A percentile compares a stretch with the other conserved stretches of the same genome.
These are phyloP conservation scores for Heracleum sosnowskyi DNA, from an alignment of 129 eudicot genomes.

Conservation along the genomic window DNA sequence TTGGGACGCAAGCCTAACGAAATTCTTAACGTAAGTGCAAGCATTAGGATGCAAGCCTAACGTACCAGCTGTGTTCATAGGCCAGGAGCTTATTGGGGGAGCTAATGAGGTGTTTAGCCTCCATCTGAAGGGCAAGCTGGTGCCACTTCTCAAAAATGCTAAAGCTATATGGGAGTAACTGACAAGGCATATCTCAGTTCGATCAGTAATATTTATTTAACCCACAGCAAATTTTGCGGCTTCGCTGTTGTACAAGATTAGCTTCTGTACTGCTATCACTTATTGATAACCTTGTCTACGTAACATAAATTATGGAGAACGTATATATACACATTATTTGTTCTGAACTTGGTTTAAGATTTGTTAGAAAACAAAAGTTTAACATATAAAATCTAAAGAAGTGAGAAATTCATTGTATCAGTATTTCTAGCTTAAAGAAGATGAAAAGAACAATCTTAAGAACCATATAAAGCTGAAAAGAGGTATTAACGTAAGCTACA, in stretches of 20 bases:
- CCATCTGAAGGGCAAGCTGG: conserved; percentile 51
- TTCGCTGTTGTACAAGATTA: not conserved
- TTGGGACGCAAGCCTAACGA: too few species aligned
- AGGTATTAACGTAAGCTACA: too few species aligned
- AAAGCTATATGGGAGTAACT: conserved; percentile 44
- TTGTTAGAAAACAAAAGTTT: not conserved
- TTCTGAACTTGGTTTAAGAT: not conserved
- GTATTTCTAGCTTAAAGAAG: too few species aligned
- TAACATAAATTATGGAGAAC: not conserved
- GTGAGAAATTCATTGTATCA: too few species aligned
- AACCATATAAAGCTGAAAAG: too few species aligned
- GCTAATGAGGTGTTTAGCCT: conserved; percentile 60
- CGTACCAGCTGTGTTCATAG: conserved; percentile 25
- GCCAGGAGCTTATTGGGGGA: conserved; percentile 36
- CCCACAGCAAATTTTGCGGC: not conserved
- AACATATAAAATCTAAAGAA: too few species aligned
- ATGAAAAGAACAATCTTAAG: too few species aligned
- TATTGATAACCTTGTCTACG: not conserved
- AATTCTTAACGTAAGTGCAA: too few species aligned
- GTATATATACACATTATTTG: not conserved
- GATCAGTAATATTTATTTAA: too few species aligned
- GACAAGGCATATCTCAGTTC: not conserved
- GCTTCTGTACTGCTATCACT: not conserved
- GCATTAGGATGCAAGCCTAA: conserved; percentile 20
- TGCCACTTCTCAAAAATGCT: conserved; percentile 39